Evolutionary conservation across 1,139 yeast genomes (phyloP), one percentile per base, ranked within the genome.

Genomic region (Sugiyamaella xylanicola): DNA sequence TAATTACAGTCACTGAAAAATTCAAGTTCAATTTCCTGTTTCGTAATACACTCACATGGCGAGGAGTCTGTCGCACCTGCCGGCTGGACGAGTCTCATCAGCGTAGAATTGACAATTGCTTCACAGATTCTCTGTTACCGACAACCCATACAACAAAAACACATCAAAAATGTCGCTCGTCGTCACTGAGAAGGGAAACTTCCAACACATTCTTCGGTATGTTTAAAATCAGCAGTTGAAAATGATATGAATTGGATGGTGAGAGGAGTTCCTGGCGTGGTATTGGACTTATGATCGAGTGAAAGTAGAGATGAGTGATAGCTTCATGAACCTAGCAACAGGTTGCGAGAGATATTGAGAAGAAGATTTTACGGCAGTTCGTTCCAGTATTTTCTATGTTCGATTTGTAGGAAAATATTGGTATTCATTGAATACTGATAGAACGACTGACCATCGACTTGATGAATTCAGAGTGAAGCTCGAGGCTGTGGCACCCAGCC

Each of bases 181-280:
- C 82, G 95, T 92, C 81, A 95, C 89, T 82, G 98, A 93, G 85
- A 87, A 89, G 84, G 96, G 96, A 81, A 88, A 95, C 78, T 93
- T 95, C 96, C 99, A 95, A 85, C 99, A 95, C 95, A 93, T 93
- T 84, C 90, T 93, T 84, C 99, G 97, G 95, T 87, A 87, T 80
- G 95, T 86, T 40, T 32, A 16, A n/a, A 11, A 17, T 13, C 25
- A 27, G 16, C 32, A 57, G 55, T 25, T 25, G 5, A 9, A 25
- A 5, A 25, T 25, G 29, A 25, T 25, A 25, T 25, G 51, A 22
- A n/a, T 51, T 44, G 13, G 27, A 36, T 17, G 29, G 16, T 9
- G 51, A n/a, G 51, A 22, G 27, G 25, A 43, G 15, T 25, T n/a
- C n/a, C n/a, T n/a, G n/a, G n/a, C n/a, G n/a, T n/a, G n/a, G n/a